These are phyloP conservation scores for Sindora glabra DNA, from an alignment of 306 rosid genomes.

Conservation along the genomic window DNA sequence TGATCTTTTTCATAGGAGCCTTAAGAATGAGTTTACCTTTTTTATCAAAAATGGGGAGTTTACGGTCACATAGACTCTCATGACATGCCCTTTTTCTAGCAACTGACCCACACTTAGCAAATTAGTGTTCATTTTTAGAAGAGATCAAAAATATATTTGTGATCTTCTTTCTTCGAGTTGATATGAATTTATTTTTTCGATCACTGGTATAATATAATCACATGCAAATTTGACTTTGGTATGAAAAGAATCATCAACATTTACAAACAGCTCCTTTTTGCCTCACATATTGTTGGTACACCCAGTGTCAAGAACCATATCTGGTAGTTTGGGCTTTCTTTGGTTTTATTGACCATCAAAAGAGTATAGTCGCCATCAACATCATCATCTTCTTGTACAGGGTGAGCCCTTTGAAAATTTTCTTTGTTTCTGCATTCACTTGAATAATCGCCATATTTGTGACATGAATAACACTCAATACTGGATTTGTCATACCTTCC, in stretches of 20 bases:
- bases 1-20: too few relatives aligned
- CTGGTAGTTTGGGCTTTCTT: not conserved
- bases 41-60: too few relatives aligned
- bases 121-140: not conserved
- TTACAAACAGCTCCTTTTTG: not conserved
- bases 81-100: too few relatives aligned
- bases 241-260: not conserved
- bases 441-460: not conserved
- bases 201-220: not conserved
- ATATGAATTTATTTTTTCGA: not conserved
- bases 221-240: not conserved
- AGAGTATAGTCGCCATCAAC: not conserved
- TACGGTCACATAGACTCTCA: too few relatives aligned
- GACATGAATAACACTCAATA: not conserved
- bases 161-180: not conserved
- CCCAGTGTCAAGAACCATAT: not conserved
- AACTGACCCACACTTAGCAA: not conserved
- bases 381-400: not conserved
- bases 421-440: not conserved
- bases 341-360: not conserved
- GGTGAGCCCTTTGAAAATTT: not conserved
- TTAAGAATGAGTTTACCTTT: too few relatives aligned
- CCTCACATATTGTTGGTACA: not conserved
- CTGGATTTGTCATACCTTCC: not conserved
- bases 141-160: not conserved